phyloP scores from a whole-genome alignment of 2,329 filamentous ascomycete genomes.

The Grosmannia clavigera region DNA sequence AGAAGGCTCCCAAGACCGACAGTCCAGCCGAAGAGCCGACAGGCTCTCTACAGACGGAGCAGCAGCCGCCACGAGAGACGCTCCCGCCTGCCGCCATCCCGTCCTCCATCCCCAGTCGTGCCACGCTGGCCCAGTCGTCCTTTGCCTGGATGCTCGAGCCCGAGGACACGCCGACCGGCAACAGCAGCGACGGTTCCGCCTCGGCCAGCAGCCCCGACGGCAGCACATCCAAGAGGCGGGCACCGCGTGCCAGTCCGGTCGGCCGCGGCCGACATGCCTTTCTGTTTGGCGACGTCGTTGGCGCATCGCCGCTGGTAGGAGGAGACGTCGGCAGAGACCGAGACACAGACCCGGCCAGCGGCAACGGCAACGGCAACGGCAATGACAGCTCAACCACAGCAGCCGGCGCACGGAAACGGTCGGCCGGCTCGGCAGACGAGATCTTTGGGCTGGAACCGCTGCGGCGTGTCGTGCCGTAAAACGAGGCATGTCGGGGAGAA shows the following conservation, averaged over 20 bases:
- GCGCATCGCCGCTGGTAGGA: conserved; percentile 9
- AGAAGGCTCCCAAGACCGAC: background rate
- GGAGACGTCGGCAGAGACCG: conserved; percentile 23
- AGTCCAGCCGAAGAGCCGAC: too few species aligned
- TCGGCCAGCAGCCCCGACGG: conserved; percentile 2
- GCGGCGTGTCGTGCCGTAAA: conserved; percentile 13
- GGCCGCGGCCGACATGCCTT: conserved; percentile 46
- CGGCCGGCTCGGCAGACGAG: conserved; percentile 27
- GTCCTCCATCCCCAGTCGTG: conserved; percentile 43
- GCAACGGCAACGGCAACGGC: conserved; percentile 5
- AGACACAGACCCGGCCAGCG: conserved; percentile 12
- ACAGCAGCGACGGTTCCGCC: background rate
- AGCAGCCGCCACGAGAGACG: conserved; percentile 3
- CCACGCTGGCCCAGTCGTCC: conserved; percentile 58
- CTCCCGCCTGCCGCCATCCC: conserved; percentile 7
- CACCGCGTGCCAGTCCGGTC: conserved; percentile 17
- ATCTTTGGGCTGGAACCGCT: conserved; percentile 45
- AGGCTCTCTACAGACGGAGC: too few species aligned
- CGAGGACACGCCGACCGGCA: conserved; percentile 25
- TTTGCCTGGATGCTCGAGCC: conserved; percentile 72
- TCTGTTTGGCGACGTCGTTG: conserved; percentile 42
- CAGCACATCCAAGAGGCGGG: conserved; percentile 5
- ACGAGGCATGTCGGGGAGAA: background rate
- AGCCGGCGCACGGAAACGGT: conserved; percentile 19
- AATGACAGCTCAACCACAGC: background rate